Evolutionary conservation across 192 early-diverging fungal species (phyloP).

Genomic region (Blastocladiella britannica): DNA sequence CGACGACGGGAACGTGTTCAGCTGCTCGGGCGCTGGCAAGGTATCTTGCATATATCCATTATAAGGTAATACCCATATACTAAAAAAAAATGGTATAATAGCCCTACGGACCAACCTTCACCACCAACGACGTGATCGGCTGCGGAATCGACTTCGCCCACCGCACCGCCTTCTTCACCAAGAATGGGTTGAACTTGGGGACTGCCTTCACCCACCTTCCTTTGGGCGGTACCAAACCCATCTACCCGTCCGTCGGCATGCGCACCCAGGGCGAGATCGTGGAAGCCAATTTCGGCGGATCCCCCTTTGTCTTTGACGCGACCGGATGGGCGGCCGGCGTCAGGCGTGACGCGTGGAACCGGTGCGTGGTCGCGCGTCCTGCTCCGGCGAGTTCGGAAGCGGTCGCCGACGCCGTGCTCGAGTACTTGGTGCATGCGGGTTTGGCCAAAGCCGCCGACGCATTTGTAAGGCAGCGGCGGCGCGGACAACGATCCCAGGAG

Average conservation of each 20-base stretch:
- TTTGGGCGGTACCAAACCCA: constrained; percentile 8
- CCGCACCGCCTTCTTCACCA: constrained; percentile 67
- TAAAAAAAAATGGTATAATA: no score
- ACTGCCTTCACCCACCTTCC: constrained; percentile 27
- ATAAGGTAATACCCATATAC: no score
- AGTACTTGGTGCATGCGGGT: constrained; percentile 68
- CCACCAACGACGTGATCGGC: constrained; percentile 82
- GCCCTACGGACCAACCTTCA: constrained; percentile 77
- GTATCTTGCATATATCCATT: no score
- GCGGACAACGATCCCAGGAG: constrained; percentile 1
- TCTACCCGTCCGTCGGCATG: constrained; percentile 57
- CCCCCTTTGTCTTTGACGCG: constrained; percentile 51
- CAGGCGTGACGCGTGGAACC: constrained; percentile 11
- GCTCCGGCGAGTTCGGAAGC: neutral
- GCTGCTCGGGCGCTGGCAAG: constrained; percentile 47
- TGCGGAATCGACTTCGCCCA: constrained; percentile 74
- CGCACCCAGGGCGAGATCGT: constrained; percentile 49
- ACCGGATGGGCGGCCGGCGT: constrained; percentile 34
- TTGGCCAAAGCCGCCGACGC: constrained; percentile 53
- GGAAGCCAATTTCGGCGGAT: constrained; percentile 56
- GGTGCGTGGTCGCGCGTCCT: constrained; percentile 6
- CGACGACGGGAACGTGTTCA: constrained; percentile 76
- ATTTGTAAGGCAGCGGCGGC: constrained; percentile 20
- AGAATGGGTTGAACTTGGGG: constrained; percentile 58
- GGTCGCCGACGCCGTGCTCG: constrained; percentile 37